These are phyloP conservation scores for Fraxinus sp. DNA, from an alignment of 305 asterid species.

Conservation along the genomic window DNA sequence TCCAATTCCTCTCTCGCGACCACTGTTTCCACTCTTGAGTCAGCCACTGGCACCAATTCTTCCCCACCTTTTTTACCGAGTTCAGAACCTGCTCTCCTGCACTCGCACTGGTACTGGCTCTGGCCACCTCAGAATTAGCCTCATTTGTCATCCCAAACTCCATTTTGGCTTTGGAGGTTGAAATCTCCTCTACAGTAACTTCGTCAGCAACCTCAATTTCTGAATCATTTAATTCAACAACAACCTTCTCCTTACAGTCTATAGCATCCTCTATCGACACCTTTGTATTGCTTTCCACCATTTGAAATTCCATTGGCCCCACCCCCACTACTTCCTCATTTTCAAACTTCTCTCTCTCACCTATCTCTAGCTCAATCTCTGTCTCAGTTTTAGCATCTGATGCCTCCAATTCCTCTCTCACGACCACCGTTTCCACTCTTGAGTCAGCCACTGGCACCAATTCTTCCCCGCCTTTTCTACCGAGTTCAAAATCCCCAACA, in stretches of 20 bases:
- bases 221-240: constrained; percentile 25
- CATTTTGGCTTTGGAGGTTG: constrained; percentile 20
- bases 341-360: constrained; percentile 19
- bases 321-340: constrained; percentile 24
- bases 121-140: constrained; percentile 20
- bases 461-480: constrained; percentile 17
- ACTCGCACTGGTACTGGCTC: constrained; percentile 10
- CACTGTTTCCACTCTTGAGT: not conserved
- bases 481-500: constrained; percentile 19
- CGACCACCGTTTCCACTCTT: not conserved
- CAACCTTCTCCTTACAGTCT: constrained; percentile 13
- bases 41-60: constrained; percentile 18
- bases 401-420: constrained; percentile 23
- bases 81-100: constrained; percentile 24
- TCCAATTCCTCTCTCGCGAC: constrained; percentile 20
- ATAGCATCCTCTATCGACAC: not conserved
- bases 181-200: constrained; percentile 22
- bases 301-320: constrained; percentile 21
- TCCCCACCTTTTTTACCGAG: constrained; percentile 14
- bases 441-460: constrained; percentile 12
- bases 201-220: constrained; percentile 30
- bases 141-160: constrained; percentile 26
- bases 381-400: constrained; percentile 20
- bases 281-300: constrained; percentile 19
- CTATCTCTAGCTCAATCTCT: constrained; percentile 18